Conservation (phyloP, 768 basidiomycete species). For the Boletus vermiculosoides region DNA sequence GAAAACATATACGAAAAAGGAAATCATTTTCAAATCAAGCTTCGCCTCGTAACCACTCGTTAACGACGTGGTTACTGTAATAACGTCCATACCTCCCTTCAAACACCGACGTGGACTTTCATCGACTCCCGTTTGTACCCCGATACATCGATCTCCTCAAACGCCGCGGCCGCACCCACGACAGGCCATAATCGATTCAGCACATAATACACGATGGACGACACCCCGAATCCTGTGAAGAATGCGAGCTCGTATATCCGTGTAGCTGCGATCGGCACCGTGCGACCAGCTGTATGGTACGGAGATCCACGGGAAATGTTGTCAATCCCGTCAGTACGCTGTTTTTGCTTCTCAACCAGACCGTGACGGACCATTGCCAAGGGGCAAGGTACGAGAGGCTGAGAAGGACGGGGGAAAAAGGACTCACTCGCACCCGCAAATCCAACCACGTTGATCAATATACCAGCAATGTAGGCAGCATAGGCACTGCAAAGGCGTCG, state of each 20-base stretch:
- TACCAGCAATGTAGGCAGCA: conserved; percentile 66
- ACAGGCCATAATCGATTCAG: conserved; percentile 64
- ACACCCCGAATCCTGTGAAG: conserved; percentile 79
- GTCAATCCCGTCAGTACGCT: background rate
- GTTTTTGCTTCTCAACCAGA: background rate
- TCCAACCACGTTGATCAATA: conserved; percentile 79
- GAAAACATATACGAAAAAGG: conserved; percentile 18
- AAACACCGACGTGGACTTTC: background rate
- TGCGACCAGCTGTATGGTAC: conserved; percentile 46
- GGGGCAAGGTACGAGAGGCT: background rate
- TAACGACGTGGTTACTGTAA: background rate
- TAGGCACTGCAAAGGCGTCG: conserved; percentile 46
- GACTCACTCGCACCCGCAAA: conserved; percentile 71
- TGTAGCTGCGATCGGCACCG: conserved; percentile 67
- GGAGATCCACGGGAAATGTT: background rate
- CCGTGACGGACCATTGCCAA: background rate
- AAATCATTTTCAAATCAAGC: conserved; percentile 1
- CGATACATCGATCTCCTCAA: conserved; percentile 56
- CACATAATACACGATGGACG: conserved; percentile 58
- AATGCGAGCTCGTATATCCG: conserved; percentile 75
- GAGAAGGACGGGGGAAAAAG: background rate
- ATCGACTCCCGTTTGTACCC: conserved; percentile 10
- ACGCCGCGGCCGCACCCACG: conserved; percentile 35
- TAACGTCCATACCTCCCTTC: background rate
- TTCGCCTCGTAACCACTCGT: background rate